These are phyloP conservation scores for Strobilomyces confusus DNA, from an alignment of 768 basidiomycete genomes.

Conservation along the genomic window DNA sequence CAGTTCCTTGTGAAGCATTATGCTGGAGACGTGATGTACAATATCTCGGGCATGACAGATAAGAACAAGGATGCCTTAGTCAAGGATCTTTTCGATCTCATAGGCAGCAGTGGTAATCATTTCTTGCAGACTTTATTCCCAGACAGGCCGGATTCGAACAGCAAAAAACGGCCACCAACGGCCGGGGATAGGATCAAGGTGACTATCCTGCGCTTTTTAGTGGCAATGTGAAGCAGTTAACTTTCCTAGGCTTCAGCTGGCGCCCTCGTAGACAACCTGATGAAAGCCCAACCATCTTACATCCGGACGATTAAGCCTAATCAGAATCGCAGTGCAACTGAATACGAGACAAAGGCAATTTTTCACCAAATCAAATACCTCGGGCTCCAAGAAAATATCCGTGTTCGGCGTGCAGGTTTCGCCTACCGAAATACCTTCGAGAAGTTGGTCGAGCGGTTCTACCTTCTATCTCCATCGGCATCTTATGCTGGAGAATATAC, in stretches of 20 bases:
- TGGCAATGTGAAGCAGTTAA: not conserved
- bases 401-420: slow-evolving; percentile 95
- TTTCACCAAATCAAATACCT: slow-evolving; percentile 99
- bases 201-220: slow-evolving; percentile 3
- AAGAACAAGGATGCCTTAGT: slow-evolving; percentile 98
- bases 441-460: slow-evolving; percentile 99
- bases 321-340: slow-evolving; percentile 86
- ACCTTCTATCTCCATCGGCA: slow-evolving; percentile 88
- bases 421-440: slow-evolving; percentile 98
- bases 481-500: slow-evolving; percentile 99
- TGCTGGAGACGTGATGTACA: slow-evolving; percentile 98
- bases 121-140: slow-evolving; percentile 91
- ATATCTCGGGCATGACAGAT: slow-evolving; percentile 96
- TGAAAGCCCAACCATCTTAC: slow-evolving; percentile 96
- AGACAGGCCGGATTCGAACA: slow-evolving; percentile 91
- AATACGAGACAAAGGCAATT: slow-evolving; percentile 93
- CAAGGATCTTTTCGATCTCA: slow-evolving; percentile 90
- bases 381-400: slow-evolving; percentile 96
- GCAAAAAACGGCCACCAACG: slow-evolving; percentile 97
- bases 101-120: slow-evolving; percentile 72
- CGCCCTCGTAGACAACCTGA: slow-evolving; percentile 94
- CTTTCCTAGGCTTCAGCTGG: slow-evolving; percentile 74
- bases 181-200: slow-evolving; percentile 98
- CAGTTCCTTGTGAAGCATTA: slow-evolving; percentile 98
- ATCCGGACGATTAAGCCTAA: slow-evolving; percentile 99